A percentile compares a stretch with the other conserved stretches of the same genome.
These are phyloP conservation scores for Ceratobasidium sp. DNA, from an alignment of 1,284 basidiomycete genomes.

Conservation along the genomic window DNA sequence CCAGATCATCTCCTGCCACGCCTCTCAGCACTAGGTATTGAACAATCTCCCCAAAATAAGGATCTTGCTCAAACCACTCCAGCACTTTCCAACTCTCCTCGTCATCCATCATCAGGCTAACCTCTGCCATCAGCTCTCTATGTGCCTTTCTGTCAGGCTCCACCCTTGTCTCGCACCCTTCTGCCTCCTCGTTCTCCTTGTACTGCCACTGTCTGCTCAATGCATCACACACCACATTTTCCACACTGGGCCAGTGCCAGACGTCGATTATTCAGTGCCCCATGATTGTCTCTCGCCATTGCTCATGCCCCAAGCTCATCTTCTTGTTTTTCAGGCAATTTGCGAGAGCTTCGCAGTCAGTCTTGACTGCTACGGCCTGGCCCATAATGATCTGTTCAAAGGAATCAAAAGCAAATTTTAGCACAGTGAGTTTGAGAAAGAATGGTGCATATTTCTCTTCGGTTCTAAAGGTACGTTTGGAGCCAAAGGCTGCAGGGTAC, in stretches of 20 bases:
- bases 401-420: constrained; percentile 50
- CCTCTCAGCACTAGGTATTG: constrained; percentile 13
- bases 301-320: constrained; percentile 28
- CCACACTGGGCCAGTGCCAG: constrained; percentile 44
- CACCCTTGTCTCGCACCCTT: background rate
- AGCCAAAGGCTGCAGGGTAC: constrained; percentile 50
- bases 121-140: constrained; percentile 11
- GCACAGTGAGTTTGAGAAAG: constrained; percentile 49
- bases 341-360: constrained; percentile 50
- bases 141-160: constrained; percentile 17
- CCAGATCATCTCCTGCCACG: background rate
- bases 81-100: background rate
- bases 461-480: constrained; percentile 47
- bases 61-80: background rate
- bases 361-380: constrained; percentile 48
- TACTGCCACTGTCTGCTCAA: constrained; percentile 28
- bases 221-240: constrained; percentile 48
- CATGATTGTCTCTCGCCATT: constrained; percentile 44
- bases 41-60: constrained; percentile 17
- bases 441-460: constrained; percentile 50
- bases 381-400: constrained; percentile 48
- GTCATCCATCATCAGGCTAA: constrained; percentile 4
- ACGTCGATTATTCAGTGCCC: constrained; percentile 39
- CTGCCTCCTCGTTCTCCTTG: background rate
- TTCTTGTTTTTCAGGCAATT: constrained; percentile 47